Base-by-base conservation (phyloP, 1,284 basidiomycete species). In the Calocybe gambosa region DNA sequence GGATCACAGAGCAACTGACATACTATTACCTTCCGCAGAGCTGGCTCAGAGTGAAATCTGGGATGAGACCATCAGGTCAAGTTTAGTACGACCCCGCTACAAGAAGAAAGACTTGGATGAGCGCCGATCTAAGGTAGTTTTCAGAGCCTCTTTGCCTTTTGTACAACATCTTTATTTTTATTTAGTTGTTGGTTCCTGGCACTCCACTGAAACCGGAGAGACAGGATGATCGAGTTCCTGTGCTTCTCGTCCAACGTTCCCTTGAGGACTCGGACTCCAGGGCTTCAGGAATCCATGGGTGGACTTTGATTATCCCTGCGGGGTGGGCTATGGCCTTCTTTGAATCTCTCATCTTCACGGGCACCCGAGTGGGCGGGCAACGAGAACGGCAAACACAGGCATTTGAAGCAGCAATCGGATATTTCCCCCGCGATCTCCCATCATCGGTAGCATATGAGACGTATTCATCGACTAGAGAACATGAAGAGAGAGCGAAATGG, bases 291-390 rank as follows among this genome's bases (percentile, higher is more conserved):
- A 68, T 90, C 26, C 81, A 93, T 55, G 91, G 92, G 28, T 95
- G 86, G 84, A 90, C 82, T 1, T 67, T 97, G 4, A 69, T 94
- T 20, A 64, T 94, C 25, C 93, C 93, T 1, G 71, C 79, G 1
- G 89, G 89, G 7, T 97, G 92, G 92, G 74, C 78, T 0, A 93
- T 92, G 84, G 73, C 91, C 0, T 89, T 96, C 64, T 80, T 90
- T 51, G 75, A 75, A 20, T 93, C 92, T 0, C 75, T 97, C 35
- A 73, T 77, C 6, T 82, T 82, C 63, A 90, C 91, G 0, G 84
- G 85, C 18, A 87, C 86, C 0, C 82, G 89, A 2, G 75, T 93
- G 6, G 85, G 75, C 1, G 93, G 93, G 1, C 80, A 93, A 55
- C 77, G 81, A 15, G 89, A 95, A 59, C 75, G 82, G 16, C 73